Evolutionary conservation across 164 flowering plant species (phyloP), one percentile per base, ranked within the genome.

Genomic region (Magnolia changhungtana): DNA sequence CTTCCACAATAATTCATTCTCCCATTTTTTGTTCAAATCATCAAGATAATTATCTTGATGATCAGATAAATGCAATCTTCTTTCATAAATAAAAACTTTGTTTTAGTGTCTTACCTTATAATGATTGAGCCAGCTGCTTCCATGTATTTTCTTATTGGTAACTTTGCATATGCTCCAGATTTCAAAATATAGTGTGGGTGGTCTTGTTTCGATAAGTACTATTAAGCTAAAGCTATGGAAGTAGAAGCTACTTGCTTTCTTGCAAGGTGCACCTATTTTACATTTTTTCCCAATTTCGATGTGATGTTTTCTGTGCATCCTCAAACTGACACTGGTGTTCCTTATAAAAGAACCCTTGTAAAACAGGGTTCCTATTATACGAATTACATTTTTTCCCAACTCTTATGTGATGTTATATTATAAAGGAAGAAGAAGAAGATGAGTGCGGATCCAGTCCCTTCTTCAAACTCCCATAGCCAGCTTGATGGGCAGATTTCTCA

Each of bases 241-340:
- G 89, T 89, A 89, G 81, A 90, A 90, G 78, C 80, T 96, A 82
- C 90, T 91, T 67, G 76, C 82, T 73, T 91, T 90, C 82, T 81
- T 96, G 79, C 88, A 86, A 86, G 98, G 99, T 94, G 81, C 59
- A 14, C 3, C 51, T 8, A 27, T 75, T 24, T 73, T 9, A 23
- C 50, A 20, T 18, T 74, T 51, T 24, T 50, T 49, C 64, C 2
- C 69, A 45, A 7, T 13, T 67, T 0, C 24, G 24, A 24, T 67
- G 50, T 9, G 18, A 27, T 52, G 4, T 72, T 9, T 11, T 11
- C 45, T 8, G 4, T 52, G 37, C 16, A 51, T 68, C 58, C 63
- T 29, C 7, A 3, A 67, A 51, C 29, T 50, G 49, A 55, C 52
- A 11, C 4, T 24, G 24, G 24, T 24, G 24, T 24, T 24, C 24